Evolutionary conservation across 495 filamentous ascomycete genomes (phyloP).

Genomic region (Penicillium parvum): DNA sequence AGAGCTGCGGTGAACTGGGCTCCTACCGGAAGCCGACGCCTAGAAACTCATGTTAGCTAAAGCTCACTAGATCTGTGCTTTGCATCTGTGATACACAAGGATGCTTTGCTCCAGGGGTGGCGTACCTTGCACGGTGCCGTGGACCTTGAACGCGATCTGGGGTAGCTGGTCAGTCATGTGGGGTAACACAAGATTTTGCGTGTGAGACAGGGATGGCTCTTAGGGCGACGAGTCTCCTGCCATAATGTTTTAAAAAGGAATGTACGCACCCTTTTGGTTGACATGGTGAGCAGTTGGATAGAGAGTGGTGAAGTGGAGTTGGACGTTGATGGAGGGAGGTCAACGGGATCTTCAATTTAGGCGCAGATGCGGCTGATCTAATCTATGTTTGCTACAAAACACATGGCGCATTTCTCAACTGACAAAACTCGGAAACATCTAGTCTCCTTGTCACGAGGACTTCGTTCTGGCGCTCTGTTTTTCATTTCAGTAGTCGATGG

Average conservation of each 20-base stretch:
- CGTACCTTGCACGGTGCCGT: constrained; percentile 51
- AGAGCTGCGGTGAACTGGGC: neutral
- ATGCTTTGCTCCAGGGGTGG: too few species aligned
- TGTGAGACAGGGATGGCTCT: too few species aligned
- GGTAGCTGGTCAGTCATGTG: constrained; percentile 1
- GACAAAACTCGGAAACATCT: too few species aligned
- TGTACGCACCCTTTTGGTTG: constrained; percentile 14
- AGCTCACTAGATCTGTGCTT: too few species aligned
- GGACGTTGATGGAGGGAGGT: neutral
- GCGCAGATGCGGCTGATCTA: constrained; percentile 3
- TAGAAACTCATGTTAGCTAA: constrained; percentile 26
- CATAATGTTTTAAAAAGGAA: too few species aligned
- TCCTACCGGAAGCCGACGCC: constrained; percentile 70
- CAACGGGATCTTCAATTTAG: neutral
- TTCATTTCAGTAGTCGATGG: too few species aligned
- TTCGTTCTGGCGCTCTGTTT: too few species aligned
- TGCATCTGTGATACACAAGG: too few species aligned
- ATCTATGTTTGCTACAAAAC: neutral
- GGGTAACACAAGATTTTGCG: neutral
- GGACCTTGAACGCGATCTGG: constrained; percentile 50
- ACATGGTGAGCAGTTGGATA: constrained; percentile 8
- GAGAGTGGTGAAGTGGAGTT: neutral
- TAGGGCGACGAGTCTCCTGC: too few species aligned
- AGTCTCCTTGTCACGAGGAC: too few species aligned
- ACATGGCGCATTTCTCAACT: too few species aligned